Evolutionary conservation across 495 filamentous ascomycete species (phyloP).

Genomic region (Xylaria cubensis): DNA sequence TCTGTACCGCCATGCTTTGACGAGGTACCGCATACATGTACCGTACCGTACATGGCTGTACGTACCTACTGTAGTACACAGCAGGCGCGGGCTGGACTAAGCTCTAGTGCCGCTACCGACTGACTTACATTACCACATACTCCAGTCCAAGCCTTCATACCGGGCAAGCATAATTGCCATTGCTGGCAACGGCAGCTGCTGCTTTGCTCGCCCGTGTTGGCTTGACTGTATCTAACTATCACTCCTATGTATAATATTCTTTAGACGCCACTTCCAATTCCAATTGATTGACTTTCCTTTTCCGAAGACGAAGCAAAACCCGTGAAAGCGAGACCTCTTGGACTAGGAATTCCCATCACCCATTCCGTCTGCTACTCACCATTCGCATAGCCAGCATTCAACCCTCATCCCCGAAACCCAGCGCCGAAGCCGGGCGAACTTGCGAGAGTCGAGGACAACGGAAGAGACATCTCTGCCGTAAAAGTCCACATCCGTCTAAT

Average conservation of each 20-base stretch:
- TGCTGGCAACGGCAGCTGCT: conserved; percentile 16
- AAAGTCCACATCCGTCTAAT: not conserved
- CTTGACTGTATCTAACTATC: conserved; percentile 16
- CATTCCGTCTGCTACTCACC: not conserved
- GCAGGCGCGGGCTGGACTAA: conserved; percentile 22
- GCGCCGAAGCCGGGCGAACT: conserved; percentile 17
- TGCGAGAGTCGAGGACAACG: not conserved
- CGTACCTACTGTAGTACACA: conserved; percentile 16
- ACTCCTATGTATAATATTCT: conserved; percentile 26
- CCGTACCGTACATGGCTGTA: conserved; percentile 11
- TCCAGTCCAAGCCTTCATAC: conserved; percentile 32
- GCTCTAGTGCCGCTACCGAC: conserved; percentile 23
- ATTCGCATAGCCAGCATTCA: not conserved
- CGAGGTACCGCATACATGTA: not conserved
- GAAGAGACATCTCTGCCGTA: conserved; percentile 10
- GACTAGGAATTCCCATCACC: not conserved
- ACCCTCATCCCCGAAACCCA: not conserved
- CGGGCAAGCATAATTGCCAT: conserved; percentile 20
- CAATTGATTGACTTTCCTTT: conserved; percentile 27
- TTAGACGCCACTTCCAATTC: conserved; percentile 18
- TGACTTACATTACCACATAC: conserved; percentile 30
- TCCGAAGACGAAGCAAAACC: conserved; percentile 9
- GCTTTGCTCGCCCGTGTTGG: not conserved
- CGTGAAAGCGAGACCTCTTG: conserved; percentile 15
- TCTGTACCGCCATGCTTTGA: not conserved